Conservation (phyloP, 108 stramenopile genomes). For the Nitzschia sp. region DNA sequence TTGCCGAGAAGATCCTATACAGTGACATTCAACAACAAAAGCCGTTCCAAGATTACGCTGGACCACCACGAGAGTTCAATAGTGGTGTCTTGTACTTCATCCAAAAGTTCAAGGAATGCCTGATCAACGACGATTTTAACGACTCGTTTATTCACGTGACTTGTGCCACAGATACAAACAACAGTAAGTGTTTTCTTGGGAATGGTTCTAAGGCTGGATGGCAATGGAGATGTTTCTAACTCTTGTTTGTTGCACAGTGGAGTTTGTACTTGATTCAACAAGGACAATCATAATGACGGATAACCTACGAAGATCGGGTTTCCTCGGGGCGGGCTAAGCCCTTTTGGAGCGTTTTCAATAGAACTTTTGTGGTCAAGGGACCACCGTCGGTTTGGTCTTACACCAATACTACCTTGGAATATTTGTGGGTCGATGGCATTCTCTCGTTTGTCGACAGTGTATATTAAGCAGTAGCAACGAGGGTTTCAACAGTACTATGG, state of each 20-base stretch:
- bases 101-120: conserved; percentile 89
- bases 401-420: conserved; percentile 6
- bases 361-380: background rate
- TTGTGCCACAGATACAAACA: conserved; percentile 97
- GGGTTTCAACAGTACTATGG: background rate
- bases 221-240: background rate
- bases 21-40: conserved; percentile 77
- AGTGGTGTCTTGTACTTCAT: conserved; percentile 90
- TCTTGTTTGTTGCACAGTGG: conserved; percentile 42
- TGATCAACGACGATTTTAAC: conserved; percentile 85
- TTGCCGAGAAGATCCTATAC: conserved; percentile 92
- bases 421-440: conserved; percentile 17
- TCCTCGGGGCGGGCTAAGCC: conserved; percentile 77
- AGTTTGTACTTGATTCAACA: conserved; percentile 90
- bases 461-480: conserved; percentile 10
- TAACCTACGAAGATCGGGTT: conserved; percentile 85
- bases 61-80: conserved; percentile 82
- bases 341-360: background rate
- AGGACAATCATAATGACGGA: conserved; percentile 92
- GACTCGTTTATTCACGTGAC: conserved; percentile 94
- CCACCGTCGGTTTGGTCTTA: conserved; percentile 4
- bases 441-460: conserved; percentile 14
- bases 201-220: background rate
- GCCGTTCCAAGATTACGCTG: conserved; percentile 82
- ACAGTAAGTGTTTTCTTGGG: conserved; percentile 49